Evolutionary conservation across 352 stramenopile genomes (phyloP).

Genomic region (Peronospora farinosa): DNA sequence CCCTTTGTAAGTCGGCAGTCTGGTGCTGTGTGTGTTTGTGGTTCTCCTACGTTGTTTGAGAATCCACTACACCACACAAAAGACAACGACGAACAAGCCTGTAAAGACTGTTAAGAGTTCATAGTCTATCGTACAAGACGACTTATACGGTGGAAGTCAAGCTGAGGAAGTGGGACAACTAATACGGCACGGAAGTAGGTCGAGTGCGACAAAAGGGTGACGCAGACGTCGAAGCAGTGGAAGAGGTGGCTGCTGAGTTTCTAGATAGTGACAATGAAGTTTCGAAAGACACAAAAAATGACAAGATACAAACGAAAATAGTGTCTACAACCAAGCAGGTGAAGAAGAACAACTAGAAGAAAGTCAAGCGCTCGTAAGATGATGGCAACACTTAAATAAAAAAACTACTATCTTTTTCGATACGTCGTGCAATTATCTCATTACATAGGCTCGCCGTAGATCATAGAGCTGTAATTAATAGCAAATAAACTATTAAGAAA

Average conservation of each 20-base stretch:
- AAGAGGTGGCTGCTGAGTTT: conserved; percentile 37
- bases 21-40: no score
- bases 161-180: conserved; percentile 77
- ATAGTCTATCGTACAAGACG: conserved; percentile 79
- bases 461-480: no score
- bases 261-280: conserved; percentile 51
- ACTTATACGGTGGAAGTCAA: conserved; percentile 85
- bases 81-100: conserved; percentile 15
- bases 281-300: conserved; percentile 11
- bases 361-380: conserved; percentile 32
- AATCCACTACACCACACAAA: no score
- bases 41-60: no score
- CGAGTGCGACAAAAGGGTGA: conserved; percentile 41
- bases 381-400: background rate
- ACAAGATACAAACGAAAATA: conserved; percentile 28
- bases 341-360: conserved; percentile 28
- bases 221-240: conserved; percentile 51
- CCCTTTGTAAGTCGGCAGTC: no score
- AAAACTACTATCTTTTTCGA: no score
- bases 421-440: no score
- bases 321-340: conserved; percentile 10
- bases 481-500: no score
- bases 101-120: conserved; percentile 38
- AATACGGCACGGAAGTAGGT: conserved; percentile 43
- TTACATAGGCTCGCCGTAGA: no score